Evolutionary conservation across 305 asterid genomes (phyloP).

Genomic region (Stenogyne calaminthoides): DNA sequence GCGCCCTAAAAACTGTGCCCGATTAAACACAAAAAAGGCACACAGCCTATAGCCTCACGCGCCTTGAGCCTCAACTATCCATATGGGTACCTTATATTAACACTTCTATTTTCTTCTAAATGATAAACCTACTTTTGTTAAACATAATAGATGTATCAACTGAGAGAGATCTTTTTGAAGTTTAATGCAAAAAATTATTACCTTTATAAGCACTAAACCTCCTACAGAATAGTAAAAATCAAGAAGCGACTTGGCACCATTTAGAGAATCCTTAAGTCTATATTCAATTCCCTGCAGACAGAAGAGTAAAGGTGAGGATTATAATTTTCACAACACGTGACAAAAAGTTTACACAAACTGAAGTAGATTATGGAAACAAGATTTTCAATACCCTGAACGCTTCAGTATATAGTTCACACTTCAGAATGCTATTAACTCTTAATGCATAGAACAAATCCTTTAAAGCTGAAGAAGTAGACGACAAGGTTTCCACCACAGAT

Average conservation of each 20-base stretch:
- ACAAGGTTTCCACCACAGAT: conserved; percentile 56
- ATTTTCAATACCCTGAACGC: conserved; percentile 51
- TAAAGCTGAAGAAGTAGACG: conserved; percentile 55
- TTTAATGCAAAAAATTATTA: conserved; percentile 26
- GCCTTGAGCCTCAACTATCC: too few species aligned
- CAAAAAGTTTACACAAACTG: neutral
- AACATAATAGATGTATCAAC: neutral
- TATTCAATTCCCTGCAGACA: conserved; percentile 59
- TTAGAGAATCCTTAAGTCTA: conserved; percentile 56
- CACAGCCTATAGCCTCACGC: too few species aligned
- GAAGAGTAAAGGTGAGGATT: conserved; percentile 19
- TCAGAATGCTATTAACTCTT: conserved; percentile 65
- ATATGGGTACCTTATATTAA: neutral
- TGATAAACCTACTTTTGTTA: conserved; percentile 6
- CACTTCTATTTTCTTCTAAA: conserved; percentile 9
- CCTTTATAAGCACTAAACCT: conserved; percentile 75
- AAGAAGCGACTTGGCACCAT: conserved; percentile 59
- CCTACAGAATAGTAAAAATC: conserved; percentile 76
- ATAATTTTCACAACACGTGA: conserved; percentile 11
- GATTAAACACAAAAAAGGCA: too few species aligned
- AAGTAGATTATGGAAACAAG: conserved; percentile 22
- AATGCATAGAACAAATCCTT: conserved; percentile 76
- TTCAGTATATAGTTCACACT: conserved; percentile 64
- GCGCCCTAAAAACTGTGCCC: too few species aligned
- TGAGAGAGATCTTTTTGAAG: neutral